phyloP scores from a whole-genome alignment of 2,329 filamentous ascomycete genomes.

The Cucurbitaria berberidis region DNA sequence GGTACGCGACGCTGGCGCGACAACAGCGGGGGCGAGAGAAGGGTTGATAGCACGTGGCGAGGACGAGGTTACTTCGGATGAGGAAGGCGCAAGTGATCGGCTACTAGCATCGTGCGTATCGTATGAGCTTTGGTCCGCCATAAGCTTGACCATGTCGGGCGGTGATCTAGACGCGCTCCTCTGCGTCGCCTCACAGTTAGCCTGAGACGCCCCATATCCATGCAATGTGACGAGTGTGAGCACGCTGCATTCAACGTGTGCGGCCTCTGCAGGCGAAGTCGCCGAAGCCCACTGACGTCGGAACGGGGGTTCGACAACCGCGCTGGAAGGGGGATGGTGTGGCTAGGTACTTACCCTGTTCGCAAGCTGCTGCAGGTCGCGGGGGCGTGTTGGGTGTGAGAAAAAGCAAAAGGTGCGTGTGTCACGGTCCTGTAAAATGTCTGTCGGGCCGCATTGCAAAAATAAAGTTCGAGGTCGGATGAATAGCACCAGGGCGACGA shows the following conservation, averaged over 20 bases:
- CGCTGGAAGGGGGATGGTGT: constrained; percentile 16
- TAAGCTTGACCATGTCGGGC: constrained; percentile 14
- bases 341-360: constrained; percentile 18
- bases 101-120: constrained; percentile 21
- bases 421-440: not conserved
- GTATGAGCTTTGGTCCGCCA: constrained; percentile 8
- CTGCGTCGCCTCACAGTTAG: constrained; percentile 18
- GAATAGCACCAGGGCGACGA: not conserved
- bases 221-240: constrained; percentile 10
- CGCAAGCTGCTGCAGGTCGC: constrained; percentile 20
- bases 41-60: constrained; percentile 8
- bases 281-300: constrained; percentile 7
- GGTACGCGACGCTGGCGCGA: constrained; percentile 26
- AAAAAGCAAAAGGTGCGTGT: constrained; percentile 13
- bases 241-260: constrained; percentile 10
- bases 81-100: constrained; percentile 20
- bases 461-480: constrained; percentile 15
- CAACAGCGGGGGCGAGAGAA: constrained; percentile 11
- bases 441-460: not conserved
- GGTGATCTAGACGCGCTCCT: constrained; percentile 1
- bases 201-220: constrained; percentile 14
- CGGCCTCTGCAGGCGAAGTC: constrained; percentile 12
- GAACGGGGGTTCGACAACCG: constrained; percentile 9
- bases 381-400: constrained; percentile 16
- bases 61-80: constrained; percentile 10